These are phyloP conservation scores for Thyridium curvatum DNA, from an alignment of 2,329 filamentous ascomycete species.

Conservation along the genomic window DNA sequence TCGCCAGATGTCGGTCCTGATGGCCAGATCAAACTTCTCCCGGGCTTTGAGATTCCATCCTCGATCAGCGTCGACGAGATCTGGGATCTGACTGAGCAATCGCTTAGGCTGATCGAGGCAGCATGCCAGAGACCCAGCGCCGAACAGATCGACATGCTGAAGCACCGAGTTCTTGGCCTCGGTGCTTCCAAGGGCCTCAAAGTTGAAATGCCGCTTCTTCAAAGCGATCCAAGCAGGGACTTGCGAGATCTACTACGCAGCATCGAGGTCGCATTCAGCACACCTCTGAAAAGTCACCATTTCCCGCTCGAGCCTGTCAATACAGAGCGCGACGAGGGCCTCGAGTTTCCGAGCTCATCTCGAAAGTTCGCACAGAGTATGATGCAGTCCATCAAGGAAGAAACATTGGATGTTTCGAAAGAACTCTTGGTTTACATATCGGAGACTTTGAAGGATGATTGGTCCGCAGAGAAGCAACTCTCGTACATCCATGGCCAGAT, in stretches of 20 bases:
- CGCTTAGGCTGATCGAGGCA: conserved; percentile 1
- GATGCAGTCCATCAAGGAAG: neutral
- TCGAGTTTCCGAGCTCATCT: neutral
- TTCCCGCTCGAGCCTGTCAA: neutral
- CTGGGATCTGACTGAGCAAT: conserved; percentile 5
- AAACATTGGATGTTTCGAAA: conserved; percentile 5
- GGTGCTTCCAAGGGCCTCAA: neutral
- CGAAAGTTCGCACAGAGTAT: neutral
- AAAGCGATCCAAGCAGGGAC: conserved; percentile 5
- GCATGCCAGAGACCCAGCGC: neutral
- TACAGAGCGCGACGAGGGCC: neutral
- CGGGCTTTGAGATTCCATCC: neutral
- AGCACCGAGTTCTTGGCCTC: neutral
- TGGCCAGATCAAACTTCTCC: neutral
- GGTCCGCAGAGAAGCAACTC: conserved; percentile 1
- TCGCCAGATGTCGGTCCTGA: too few species aligned
- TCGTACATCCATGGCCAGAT: neutral
- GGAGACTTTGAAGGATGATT: neutral
- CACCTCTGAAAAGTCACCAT: neutral
- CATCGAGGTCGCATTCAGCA: neutral
- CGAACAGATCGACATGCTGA: neutral
- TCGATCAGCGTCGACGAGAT: conserved; percentile 1
- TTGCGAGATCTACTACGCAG: conserved; percentile 3
- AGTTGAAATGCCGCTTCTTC: conserved; percentile 6
- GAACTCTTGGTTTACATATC: neutral